phyloP scores from a whole-genome alignment of 31 red algal species.

The Endocladia muricata region DNA sequence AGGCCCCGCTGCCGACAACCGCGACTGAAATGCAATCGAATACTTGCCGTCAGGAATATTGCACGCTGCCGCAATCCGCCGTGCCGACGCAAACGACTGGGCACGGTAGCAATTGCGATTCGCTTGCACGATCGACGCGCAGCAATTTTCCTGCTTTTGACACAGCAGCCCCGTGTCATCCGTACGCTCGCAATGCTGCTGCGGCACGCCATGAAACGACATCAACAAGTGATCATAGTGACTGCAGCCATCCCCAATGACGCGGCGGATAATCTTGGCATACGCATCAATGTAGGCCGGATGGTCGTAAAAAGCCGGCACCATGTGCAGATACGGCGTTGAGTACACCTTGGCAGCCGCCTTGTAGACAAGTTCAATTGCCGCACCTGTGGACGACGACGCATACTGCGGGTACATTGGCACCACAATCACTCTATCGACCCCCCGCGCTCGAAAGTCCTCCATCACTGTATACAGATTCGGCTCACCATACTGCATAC shows the following conservation, averaged over 20 bases:
- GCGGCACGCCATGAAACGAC: conserved; percentile 96
- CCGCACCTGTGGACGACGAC: conserved; percentile 86
- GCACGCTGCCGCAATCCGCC: conserved; percentile 67
- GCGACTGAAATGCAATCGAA: conserved; percentile 92
- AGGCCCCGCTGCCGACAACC: conserved; percentile 88
- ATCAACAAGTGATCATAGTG: conserved; percentile 95
- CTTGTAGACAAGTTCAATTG: conserved; percentile 88
- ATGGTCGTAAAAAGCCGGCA: conserved; percentile 96
- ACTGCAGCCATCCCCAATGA: conserved; percentile 63
- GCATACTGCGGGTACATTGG: conserved; percentile 99
- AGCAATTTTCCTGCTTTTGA: conserved; percentile 79
- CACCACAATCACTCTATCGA: conserved; percentile 88
- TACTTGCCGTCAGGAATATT: conserved; percentile 83
- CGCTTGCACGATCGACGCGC: conserved; percentile 70
- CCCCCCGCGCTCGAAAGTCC: conserved; percentile 63
- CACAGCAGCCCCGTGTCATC: conserved; percentile 91
- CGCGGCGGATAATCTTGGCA: conserved; percentile 52
- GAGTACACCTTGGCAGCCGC: conserved; percentile 81
- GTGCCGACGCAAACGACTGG: conserved; percentile 85
- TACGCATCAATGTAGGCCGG: conserved; percentile 84
- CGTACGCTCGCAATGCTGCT: conserved; percentile 80
- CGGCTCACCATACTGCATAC: conserved; percentile 97
- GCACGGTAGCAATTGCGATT: conserved; percentile 98
- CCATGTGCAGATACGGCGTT: conserved; percentile 92
- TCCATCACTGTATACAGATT: conserved; percentile 83